Evolutionary conservation across 2,329 filamentous ascomycete genomes (phyloP).

Genomic region (Penicillium digitatum): DNA sequence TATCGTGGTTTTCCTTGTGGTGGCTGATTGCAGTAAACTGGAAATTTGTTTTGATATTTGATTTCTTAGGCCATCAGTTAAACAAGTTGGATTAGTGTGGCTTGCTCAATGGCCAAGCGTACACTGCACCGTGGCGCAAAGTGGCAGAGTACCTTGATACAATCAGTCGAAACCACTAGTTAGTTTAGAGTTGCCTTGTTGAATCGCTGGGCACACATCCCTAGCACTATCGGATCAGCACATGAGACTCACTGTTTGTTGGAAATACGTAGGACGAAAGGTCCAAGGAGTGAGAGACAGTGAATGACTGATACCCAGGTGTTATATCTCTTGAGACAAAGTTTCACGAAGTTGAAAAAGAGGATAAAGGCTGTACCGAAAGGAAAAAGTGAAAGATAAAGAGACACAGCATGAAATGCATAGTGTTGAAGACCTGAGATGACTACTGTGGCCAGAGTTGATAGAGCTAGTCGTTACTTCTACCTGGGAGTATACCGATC

Average conservation of each 20-base stretch:
- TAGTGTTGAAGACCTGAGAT: not conserved
- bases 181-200: not conserved
- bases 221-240: not conserved
- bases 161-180: not conserved
- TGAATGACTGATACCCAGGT: not conserved
- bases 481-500: not conserved
- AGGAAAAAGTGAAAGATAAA: too few relatives aligned
- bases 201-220: not conserved
- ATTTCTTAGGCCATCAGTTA: not conserved
- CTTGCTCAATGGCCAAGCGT: not conserved
- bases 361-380: not conserved
- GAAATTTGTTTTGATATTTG: too few relatives aligned
- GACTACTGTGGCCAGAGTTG: not conserved
- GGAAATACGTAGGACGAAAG: not conserved
- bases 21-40: too few relatives aligned
- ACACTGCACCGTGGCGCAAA: not conserved
- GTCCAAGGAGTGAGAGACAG: not conserved
- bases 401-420: too few relatives aligned
- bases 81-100: not conserved
- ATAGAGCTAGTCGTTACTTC: not conserved
- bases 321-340: not conserved
- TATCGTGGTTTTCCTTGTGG: not conserved
- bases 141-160: not conserved
- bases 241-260: not conserved
- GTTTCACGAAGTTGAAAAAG: not conserved